Evolutionary conservation across 495 filamentous ascomycete species (phyloP), one percentile per base, ranked within the genome.

Genomic region (Hypoxylon cercidicola): DNA sequence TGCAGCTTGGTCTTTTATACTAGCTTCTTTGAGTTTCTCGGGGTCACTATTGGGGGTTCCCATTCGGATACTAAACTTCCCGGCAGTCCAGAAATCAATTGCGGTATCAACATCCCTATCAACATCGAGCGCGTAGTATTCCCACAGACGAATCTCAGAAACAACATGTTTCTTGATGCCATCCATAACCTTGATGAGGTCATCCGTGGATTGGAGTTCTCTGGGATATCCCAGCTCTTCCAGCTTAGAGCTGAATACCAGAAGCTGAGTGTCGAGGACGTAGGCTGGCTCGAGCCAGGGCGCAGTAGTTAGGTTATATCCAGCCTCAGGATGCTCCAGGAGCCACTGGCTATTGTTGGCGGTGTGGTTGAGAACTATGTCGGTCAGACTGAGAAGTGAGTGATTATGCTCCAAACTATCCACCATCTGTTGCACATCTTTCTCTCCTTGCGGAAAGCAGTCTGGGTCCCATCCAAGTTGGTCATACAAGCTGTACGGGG

Each of bases 331-430:
- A 67, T 99, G 93, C 55, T 93, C 89, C 72, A 96, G 83, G 15
- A 99, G 81, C 96, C 96, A 99, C 60, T 88, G 85, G 76, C 90
- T 97, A 75, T 98, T 97, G 75, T 97, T 83, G 2, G 96, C 96
- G 20, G 96, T 99, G 75, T 99, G 96, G 66, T 99, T 99, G 86
- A 93, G 94, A 20, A 99, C 96, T 46, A 99, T 93, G 73, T 99
- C 96, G 2, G 95, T 97, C 79, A 99, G 74, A 63, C 90, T 93
- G 44, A 98, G 81, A 46, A 99, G 78, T 0, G 90, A 90, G 72
- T 94, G 87, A 39, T 96, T 87, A 23, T 89, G 85, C 72, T 96
- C 91, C 86, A 99, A 90, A 72, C 85, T 90, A 19, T 85, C 75
- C 48, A 96, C 86, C 77, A 99, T 81, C 19, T 84, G 78, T 55